Evolutionary conservation across 108 stramenopile genomes (phyloP).

Genomic region (Nitzschia sp.): DNA sequence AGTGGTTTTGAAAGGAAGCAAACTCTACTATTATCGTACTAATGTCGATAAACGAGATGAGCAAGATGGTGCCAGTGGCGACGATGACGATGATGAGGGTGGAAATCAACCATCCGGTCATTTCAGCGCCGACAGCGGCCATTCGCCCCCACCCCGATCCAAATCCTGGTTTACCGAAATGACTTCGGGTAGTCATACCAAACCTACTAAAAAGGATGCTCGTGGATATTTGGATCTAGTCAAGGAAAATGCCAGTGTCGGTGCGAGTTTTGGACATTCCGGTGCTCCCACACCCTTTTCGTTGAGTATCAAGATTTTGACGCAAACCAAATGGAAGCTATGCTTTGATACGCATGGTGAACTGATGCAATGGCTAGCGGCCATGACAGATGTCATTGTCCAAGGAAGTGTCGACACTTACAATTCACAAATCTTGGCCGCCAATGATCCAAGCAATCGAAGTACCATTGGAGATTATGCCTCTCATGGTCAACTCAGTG

Average conservation of each 20-base stretch:
- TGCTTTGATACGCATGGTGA: slow-evolving; percentile 68
- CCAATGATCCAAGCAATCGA: slow-evolving; percentile 46
- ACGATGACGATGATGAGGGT: slow-evolving; percentile 12
- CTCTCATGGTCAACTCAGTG: slow-evolving; percentile 23
- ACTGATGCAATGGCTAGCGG: slow-evolving; percentile 77
- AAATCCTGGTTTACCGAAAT: slow-evolving; percentile 7
- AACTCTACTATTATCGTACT: slow-evolving; percentile 54
- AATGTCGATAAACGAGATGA: slow-evolving; percentile 18
- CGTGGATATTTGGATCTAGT: slow-evolving; percentile 74
- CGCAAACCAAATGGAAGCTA: slow-evolving; percentile 85
- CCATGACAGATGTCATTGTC: slow-evolving; percentile 76
- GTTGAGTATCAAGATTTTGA: slow-evolving; percentile 54
- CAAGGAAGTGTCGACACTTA: slow-evolving; percentile 61
- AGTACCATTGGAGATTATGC: neutral
- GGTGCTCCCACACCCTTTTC: slow-evolving; percentile 77
- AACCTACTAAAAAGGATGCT: slow-evolving; percentile 20
- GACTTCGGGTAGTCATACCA: neutral
- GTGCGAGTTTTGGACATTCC: slow-evolving; percentile 60
- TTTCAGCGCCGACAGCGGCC: neutral
- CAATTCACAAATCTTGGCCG: slow-evolving; percentile 60
- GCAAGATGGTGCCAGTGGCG: slow-evolving; percentile 10
- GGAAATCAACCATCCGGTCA: neutral
- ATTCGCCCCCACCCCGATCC: neutral
- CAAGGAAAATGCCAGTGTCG: slow-evolving; percentile 73
- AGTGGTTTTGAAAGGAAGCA: slow-evolving; percentile 51